Base-by-base conservation (phyloP, 148 eudicot genomes). In the Amaranthus hypochondriacus region DNA sequence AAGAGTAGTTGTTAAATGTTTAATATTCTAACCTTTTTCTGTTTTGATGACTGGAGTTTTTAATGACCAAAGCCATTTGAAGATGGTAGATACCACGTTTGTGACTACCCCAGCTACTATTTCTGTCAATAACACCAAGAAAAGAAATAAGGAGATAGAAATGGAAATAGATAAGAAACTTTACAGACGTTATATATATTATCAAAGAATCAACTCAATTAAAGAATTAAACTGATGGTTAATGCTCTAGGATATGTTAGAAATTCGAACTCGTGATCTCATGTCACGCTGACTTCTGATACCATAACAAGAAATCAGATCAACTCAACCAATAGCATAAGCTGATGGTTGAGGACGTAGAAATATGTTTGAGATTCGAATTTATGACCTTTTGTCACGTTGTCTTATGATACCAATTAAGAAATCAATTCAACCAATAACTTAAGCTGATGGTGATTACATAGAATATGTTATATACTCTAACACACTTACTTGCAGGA, bases 1-100 rank as follows among this genome's bases (percentile, higher is more conserved):
- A 18, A 18, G 18, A 18, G 18, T 18, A 18, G 18, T 18, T 18
- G 18, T 18, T 18, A 18, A 18, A 18, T 18, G 18, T 18, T 18
- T 18, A 56, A 2, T n/a, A 14, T 56, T 54, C 73, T 14, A 42
- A 83, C 79, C 82, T 74, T 62, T 79, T 73, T 91, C 92, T 65
- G 88, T 73, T 84, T 83, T 87, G 47, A 80, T 68, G 39, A 81
- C 69, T 48, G 77, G 74, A 46, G 97, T 63, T 79, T 85, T 84
- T 21, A 92, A 85, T 0, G 96, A 87, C 97, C 91, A 92, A 48
- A 90, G 49, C 93, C 92, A 86, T 84, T 90, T 90, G 68, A 89
- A 81, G 44, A 88, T 67, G 54, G 84, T 82, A 65, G 92, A 86
- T 21, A 74, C 89, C 10, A 88, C 88, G 74, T 89, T 88, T 21